These are phyloP conservation scores for Colletotrichum liaoningense DNA, from an alignment of 2,329 filamentous ascomycete species.

Conservation along the genomic window DNA sequence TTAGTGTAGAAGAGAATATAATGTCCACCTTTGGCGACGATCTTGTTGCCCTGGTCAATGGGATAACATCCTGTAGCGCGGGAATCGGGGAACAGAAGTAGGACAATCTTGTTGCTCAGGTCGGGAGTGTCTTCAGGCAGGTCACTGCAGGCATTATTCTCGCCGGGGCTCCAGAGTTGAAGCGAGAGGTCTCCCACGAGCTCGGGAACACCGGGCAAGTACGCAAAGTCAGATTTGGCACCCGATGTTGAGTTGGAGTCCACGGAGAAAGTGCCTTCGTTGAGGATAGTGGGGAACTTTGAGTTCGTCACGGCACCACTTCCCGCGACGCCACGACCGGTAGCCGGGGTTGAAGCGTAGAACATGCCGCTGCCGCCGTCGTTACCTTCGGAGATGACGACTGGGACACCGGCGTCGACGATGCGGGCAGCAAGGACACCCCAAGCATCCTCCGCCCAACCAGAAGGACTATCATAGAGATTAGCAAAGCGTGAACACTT, in stretches of 20 bases:
- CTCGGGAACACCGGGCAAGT: background rate
- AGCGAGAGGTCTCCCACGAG: slow-evolving; percentile 27
- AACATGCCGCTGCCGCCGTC: slow-evolving; percentile 39
- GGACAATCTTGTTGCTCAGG: slow-evolving; percentile 52
- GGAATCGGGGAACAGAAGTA: slow-evolving; percentile 45
- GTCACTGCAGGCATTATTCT: slow-evolving; percentile 26
- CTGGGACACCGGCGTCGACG: slow-evolving; percentile 42
- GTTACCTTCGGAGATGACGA: slow-evolving; percentile 44
- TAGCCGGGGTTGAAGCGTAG: slow-evolving; percentile 38
- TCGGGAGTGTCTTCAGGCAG: slow-evolving; percentile 50
- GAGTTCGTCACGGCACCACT: slow-evolving; percentile 41
- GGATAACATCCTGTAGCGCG: slow-evolving; percentile 46
- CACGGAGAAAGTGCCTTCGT: slow-evolving; percentile 15
- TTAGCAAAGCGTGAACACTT: slow-evolving; percentile 38
- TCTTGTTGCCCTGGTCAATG: slow-evolving; percentile 50
- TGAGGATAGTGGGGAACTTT: slow-evolving; percentile 15
- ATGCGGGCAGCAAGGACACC: slow-evolving; percentile 42
- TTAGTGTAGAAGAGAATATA: slow-evolving; percentile 44
- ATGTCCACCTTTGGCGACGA: slow-evolving; percentile 52
- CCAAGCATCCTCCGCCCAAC: slow-evolving; percentile 44
- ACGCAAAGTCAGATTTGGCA: slow-evolving; percentile 10
- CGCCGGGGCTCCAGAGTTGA: slow-evolving; percentile 35
- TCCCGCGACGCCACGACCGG: slow-evolving; percentile 32
- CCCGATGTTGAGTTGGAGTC: slow-evolving; percentile 7
- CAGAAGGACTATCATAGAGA: slow-evolving; percentile 36